Evolutionary conservation across 306 rosid species (phyloP), one percentile per base, ranked within the genome.

Genomic region (Hylodesmum podocarpum): DNA sequence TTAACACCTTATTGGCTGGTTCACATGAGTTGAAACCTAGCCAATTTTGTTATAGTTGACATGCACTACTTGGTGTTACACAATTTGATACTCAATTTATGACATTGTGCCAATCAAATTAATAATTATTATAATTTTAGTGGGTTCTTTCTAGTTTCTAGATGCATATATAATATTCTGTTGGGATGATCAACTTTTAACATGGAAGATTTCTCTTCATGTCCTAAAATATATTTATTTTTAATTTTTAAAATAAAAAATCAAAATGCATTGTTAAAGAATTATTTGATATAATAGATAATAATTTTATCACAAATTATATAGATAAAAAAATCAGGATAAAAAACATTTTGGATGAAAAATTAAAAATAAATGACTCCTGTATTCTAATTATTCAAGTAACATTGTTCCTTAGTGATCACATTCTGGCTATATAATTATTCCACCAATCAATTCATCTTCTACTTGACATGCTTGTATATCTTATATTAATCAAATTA

Each of bases 91-190:
- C 24, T 4, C 66, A 31, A 57, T 24, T 47, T 25, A 34, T 58
- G 67, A 29, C 19, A 6, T 16, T 13, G 37, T 21, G 24, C 53
- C 29, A 69, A 43, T 50, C 70, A 53, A 68, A 57, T 76, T 24
- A 66, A 62, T 36, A 49, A 29, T 33, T 54, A 79, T 67, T 61
- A 29, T 18, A 53, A 57, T 54, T 14, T 28, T 47, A 53, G 64
- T 70, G 77, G 75, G 14, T 64, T 82, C 75, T 61, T 61, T 61
- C 24, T 57, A 12, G 37, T 76, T 76, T 70, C 21, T 15, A 6
- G 57, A 77, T n/a, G n/a, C n/a, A 24, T 27, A 31, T 77, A 31
- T 53, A 41, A 76, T 53, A 76, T 82, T 76, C 57, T 47, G n/a
- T n/a, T n/a, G 57, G 39, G 78, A 33, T 33, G 62, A 78, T 78